phyloP scores from a whole-genome alignment of 2,329 filamentous ascomycete species.

The Colletotrichum sp. region DNA sequence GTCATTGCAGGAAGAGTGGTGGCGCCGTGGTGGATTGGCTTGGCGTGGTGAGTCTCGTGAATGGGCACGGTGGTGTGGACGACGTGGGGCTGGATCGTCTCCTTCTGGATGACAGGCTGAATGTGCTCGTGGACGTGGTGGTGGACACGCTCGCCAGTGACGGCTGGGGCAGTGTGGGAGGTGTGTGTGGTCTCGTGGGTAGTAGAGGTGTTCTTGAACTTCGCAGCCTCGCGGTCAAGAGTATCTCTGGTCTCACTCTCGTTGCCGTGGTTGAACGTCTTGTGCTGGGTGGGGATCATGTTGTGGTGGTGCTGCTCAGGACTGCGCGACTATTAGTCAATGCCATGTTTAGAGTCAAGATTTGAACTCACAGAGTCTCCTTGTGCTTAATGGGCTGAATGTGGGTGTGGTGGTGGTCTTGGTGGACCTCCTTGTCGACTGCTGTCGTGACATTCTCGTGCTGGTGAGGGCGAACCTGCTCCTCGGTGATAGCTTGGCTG shows the following conservation, averaged over 20 bases:
- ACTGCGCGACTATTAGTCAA: conserved; percentile 18
- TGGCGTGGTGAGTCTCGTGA: conserved; percentile 74
- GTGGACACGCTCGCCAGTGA: conserved; percentile 35
- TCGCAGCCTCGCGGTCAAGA: conserved; percentile 55
- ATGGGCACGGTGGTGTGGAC: conserved; percentile 76
- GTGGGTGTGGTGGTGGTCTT: conserved; percentile 75
- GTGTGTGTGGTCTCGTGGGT: conserved; percentile 34
- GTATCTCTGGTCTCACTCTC: conserved; percentile 48
- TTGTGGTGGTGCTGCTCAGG: conserved; percentile 70
- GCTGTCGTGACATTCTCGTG: conserved; percentile 69
- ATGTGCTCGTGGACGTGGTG: conserved; percentile 69
- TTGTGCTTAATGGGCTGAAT: conserved; percentile 63
- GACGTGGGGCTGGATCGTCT: conserved; percentile 69
- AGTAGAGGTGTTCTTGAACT: conserved; percentile 31
- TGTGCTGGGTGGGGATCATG: conserved; percentile 62
- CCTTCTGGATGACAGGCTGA: conserved; percentile 74
- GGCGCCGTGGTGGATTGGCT: conserved; percentile 68
- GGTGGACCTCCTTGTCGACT: conserved; percentile 72
- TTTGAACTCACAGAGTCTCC: conserved; percentile 47
- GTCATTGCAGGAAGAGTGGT: conserved; percentile 69
- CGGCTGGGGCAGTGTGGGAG: conserved; percentile 26
- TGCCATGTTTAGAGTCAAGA: fast-evolving
- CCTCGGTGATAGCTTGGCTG: conserved; percentile 63
- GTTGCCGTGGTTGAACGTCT: conserved; percentile 66
- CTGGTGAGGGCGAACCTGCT: conserved; percentile 62